These are phyloP conservation scores for Quercus lobata DNA, from an alignment of 331 rosid genomes.

Conservation along the genomic window DNA sequence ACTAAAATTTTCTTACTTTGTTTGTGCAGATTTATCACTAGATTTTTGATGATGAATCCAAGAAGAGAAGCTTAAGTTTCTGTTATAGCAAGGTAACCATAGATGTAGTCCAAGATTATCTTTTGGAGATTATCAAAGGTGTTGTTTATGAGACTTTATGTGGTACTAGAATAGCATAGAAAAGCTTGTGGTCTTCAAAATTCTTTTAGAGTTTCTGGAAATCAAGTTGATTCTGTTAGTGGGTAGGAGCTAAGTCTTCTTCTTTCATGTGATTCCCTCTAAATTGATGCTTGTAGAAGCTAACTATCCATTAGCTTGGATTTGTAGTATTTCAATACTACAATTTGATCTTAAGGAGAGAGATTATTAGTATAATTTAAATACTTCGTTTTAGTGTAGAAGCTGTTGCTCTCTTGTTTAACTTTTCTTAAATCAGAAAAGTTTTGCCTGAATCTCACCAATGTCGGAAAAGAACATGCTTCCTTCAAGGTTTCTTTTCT, in stretches of 20 bases:
- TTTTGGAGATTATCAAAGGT: not conserved
- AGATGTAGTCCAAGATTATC: not conserved
- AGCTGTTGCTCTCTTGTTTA: constrained; percentile 12
- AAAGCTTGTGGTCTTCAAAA: constrained; percentile 14
- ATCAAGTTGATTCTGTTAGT: constrained; percentile 16
- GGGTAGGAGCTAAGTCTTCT: constrained; percentile 1
- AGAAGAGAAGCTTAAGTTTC: constrained; percentile 7
- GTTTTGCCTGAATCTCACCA: constrained; percentile 18
- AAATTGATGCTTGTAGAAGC: not conserved
- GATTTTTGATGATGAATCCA: constrained; percentile 19
- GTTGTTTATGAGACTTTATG: not conserved
- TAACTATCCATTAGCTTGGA: not conserved
- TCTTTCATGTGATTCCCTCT: not conserved
- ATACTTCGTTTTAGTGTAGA: not conserved
- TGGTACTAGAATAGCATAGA: not conserved
- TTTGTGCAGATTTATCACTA: constrained; percentile 22
- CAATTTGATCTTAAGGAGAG: not conserved
- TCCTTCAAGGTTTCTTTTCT: constrained; percentile 60
- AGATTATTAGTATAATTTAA: not conserved
- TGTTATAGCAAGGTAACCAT: not conserved
- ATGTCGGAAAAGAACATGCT: constrained; percentile 75
- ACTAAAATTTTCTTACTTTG: not conserved
- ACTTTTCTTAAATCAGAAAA: constrained; percentile 16
- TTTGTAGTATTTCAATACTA: not conserved
- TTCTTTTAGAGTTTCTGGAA: constrained; percentile 10